These are phyloP conservation scores for Acaromyces ingoldii DNA, from an alignment of 1,284 basidiomycete species.

Conservation along the genomic window DNA sequence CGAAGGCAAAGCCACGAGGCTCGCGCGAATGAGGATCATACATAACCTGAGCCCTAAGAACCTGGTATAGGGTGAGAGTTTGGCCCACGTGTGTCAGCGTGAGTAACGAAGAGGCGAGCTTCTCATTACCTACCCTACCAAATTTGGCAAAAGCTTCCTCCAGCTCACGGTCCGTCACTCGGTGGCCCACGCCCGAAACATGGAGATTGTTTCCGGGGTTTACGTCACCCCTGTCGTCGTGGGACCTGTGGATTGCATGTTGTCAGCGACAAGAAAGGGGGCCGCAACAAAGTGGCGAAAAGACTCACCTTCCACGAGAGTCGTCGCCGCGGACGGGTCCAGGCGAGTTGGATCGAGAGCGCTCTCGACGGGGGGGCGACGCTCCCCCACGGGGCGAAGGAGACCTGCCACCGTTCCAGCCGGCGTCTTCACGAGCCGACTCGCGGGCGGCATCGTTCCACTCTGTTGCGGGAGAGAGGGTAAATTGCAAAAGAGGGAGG, in stretches of 20 bases:
- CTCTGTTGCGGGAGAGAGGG: conserved; percentile 13
- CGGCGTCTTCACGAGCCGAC: conserved; percentile 27
- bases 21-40: conserved; percentile 93
- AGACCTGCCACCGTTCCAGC: conserved; percentile 23
- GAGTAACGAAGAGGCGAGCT: neutral
- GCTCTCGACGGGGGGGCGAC: conserved; percentile 32
- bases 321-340: conserved; percentile 11
- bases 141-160: conserved; percentile 81
- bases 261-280: neutral
- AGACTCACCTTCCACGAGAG: conserved; percentile 25
- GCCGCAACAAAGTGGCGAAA: too few species aligned
- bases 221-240: conserved; percentile 53
- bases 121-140: conserved; percentile 66
- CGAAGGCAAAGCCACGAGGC: conserved; percentile 95
- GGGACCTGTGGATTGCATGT: conserved; percentile 11
- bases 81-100: neutral
- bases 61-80: conserved; percentile 34
- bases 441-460: conserved; percentile 36
- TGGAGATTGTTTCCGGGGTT: conserved; percentile 97
- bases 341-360: conserved; percentile 15
- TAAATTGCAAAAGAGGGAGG: neutral
- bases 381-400: conserved; percentile 28
- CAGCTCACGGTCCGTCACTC: conserved; percentile 76
- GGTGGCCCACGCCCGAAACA: conserved; percentile 76
- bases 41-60: conserved; percentile 80